Conservation (phyloP, 345 rosid species). For the Hypericum androsaemum region DNA sequence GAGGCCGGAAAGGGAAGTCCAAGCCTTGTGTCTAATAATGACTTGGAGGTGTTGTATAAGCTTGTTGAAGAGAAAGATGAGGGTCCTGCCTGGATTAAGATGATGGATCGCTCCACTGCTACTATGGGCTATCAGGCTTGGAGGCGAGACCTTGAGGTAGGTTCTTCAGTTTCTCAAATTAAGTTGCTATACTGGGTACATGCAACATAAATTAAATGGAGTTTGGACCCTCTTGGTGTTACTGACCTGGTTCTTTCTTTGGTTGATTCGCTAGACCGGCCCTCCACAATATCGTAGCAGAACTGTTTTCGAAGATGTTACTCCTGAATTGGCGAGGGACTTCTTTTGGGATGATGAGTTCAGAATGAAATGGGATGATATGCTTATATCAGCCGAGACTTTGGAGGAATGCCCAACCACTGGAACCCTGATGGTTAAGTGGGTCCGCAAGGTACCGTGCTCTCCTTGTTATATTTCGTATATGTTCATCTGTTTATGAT, state of each 20-base stretch:
- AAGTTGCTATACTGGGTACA: too few relatives aligned
- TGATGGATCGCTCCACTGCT: constrained; percentile 80
- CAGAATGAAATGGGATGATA: constrained; percentile 78
- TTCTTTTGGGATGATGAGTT: constrained; percentile 97
- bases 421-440: constrained; percentile 75
- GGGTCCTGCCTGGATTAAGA: constrained; percentile 90
- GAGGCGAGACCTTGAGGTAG: constrained; percentile 84
- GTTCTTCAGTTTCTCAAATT: not conserved
- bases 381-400: constrained; percentile 52
- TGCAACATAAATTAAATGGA: not conserved
- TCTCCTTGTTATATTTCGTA: constrained; percentile 1
- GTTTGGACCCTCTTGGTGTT: not conserved
- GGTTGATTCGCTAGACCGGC: constrained; percentile 41
- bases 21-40: constrained; percentile 43
- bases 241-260: constrained; percentile 17
- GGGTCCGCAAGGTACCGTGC: constrained; percentile 79
- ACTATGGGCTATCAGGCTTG: constrained; percentile 79
- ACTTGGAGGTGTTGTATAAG: constrained; percentile 52
- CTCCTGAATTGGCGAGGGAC: constrained; percentile 82
- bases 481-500: not conserved
- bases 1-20: constrained; percentile 24
- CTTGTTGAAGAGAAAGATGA: constrained; percentile 85
- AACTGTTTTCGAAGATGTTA: constrained; percentile 78
- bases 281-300: constrained; percentile 88
- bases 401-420: constrained; percentile 61